Evolutionary conservation across 2,329 filamentous ascomycete genomes (phyloP).

Genomic region (Cladophialophora psammophila): DNA sequence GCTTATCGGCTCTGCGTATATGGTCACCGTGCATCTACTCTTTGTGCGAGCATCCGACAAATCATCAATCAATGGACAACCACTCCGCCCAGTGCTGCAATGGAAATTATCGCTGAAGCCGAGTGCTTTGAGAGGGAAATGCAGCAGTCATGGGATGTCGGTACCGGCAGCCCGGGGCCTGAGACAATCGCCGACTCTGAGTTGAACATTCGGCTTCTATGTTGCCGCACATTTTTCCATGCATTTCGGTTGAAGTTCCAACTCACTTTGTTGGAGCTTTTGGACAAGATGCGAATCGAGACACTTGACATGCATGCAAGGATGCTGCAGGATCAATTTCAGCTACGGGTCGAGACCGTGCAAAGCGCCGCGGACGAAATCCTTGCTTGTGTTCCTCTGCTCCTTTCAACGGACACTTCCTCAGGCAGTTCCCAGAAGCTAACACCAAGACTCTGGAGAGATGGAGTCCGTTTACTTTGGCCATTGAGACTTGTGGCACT

Average conservation of each 20-base stretch:
- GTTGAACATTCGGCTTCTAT: constrained; percentile 18
- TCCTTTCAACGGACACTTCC: background rate
- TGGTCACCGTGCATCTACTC: constrained; percentile 22
- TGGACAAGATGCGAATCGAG: constrained; percentile 10
- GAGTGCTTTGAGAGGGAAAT: constrained; percentile 23
- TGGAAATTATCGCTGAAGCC: constrained; percentile 14
- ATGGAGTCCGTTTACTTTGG: constrained; percentile 36
- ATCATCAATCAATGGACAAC: constrained; percentile 4
- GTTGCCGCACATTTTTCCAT: constrained; percentile 30
- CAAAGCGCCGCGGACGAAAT: constrained; percentile 28
- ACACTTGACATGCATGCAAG: background rate
- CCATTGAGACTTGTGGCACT: constrained; percentile 29
- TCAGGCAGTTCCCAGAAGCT: background rate
- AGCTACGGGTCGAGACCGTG: constrained; percentile 6
- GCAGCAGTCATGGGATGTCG: constrained; percentile 11
- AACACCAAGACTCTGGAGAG: constrained; percentile 27
- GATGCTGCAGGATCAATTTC: constrained; percentile 13
- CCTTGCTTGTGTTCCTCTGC: constrained; percentile 16
- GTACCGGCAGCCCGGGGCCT: background rate
- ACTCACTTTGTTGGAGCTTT: constrained; percentile 26
- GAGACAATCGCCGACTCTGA: background rate
- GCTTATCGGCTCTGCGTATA: constrained; percentile 25
- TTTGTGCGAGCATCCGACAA: constrained; percentile 27
- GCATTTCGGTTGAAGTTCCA: constrained; percentile 30
- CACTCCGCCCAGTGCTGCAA: background rate